Base-by-base conservation (phyloP, 805 yeast species). In the Candida gorgasii region DNA sequence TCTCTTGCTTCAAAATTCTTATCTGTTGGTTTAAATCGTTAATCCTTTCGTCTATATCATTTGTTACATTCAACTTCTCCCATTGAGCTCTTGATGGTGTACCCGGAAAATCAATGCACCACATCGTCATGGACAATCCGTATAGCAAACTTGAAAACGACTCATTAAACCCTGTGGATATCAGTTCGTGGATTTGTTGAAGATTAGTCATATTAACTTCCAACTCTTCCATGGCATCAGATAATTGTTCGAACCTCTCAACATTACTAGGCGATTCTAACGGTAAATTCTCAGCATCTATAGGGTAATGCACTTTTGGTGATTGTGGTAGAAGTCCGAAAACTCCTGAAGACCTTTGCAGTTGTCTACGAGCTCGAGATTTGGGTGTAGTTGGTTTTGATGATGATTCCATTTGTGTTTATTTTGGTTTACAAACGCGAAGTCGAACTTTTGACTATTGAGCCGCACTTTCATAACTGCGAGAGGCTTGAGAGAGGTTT, bases 101-200 rank as follows among this genome's bases (percentile, higher is more conserved):
- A 1, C 67, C 68, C 1, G 72, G 73, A 52, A 86, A 86, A 54
- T 86, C 89, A 19, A 85, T 85, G 62, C 96, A 86, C 84, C 93
- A 89, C 47, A 95, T 90, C 54, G 89, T 88, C 61, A 88, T 80
- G 57, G 84, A 79, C 38, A 89, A 63, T 1, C 96, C 96, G 54
- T 86, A 87, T 40, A 89, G 58, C 42, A 89, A 81, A 29, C 90
- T 71, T 1, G 87, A 81, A 52, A 89, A 79, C 2, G 88, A 78
- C 61, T 89, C 97, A 57, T 88, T 88, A 61, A 89, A 83, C 18
- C 63, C 62, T 20, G 72, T 67, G 2, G 74, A 72, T 15, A 89
- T 62, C 5, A 79, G 77, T 33, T 80, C 78, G 61, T 88, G 89
- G 8, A 84, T 74, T 39, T 62, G 63, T 40, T 78, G 78, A 28